These are phyloP conservation scores for Globisporangium emineosum DNA, from an alignment of 352 stramenopile species.

Conservation along the genomic window DNA sequence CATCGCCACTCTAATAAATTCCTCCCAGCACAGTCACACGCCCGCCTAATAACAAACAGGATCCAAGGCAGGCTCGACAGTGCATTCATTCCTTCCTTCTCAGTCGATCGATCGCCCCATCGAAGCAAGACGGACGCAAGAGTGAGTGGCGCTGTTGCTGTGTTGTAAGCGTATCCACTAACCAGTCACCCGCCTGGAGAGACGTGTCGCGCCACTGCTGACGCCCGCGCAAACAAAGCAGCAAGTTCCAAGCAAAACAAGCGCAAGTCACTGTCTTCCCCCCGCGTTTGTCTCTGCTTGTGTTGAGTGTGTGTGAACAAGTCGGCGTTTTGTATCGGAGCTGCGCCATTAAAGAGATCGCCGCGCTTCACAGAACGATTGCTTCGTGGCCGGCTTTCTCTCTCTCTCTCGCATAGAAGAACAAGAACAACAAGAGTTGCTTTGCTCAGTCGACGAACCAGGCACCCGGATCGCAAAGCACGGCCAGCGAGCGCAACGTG, in stretches of 20 bases:
- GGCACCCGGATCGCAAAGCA: constrained; percentile 4
- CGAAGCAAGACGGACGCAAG: not conserved
- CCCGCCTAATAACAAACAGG: not conserved
- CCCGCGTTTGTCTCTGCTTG: not conserved
- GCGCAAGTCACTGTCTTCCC: not conserved
- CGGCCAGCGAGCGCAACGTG: constrained; percentile 8
- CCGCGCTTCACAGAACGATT: not conserved
- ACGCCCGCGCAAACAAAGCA: not conserved
- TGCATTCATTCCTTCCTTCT: not conserved
- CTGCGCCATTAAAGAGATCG: not conserved
- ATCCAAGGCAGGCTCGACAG: not conserved
- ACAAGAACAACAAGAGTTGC: constrained; percentile 2
- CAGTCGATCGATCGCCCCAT: constrained; percentile 12
- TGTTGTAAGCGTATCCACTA: constrained; percentile 12
- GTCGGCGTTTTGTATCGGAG: not conserved
- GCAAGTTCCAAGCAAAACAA: not conserved
- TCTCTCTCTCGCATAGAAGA: not conserved
- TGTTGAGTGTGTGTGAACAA: constrained; percentile 2
- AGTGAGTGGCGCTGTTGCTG: constrained; percentile 1
- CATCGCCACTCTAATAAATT: constrained; percentile 8
- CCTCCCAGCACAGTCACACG: not conserved
- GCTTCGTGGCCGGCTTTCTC: not conserved
- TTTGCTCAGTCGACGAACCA: constrained; percentile 6
- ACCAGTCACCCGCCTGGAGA: not conserved
- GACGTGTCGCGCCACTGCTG: not conserved